Conservation (phyloP, 371 early-diverging fungal genomes). For the Rhizoclosmatium hyalinum region DNA sequence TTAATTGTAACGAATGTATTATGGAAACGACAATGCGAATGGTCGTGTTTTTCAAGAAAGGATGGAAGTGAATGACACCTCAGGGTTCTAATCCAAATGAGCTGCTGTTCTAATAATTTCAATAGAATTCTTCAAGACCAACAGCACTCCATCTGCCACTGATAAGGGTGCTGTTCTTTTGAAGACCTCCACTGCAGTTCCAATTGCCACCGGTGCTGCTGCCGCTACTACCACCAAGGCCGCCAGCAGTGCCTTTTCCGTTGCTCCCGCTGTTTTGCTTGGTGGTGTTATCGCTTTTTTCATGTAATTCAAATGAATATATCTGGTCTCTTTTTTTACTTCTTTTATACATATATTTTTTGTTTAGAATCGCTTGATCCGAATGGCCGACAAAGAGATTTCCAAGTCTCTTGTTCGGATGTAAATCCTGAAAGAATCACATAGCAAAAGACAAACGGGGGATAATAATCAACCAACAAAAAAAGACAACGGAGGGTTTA, state of each 20-base stretch:
- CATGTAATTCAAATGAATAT: too few species aligned
- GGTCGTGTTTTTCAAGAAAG: not conserved
- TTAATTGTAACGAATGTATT: not conserved
- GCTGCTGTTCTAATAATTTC: not conserved
- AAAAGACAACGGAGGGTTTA: too few species aligned
- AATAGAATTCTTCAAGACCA: slow-evolving; percentile 19
- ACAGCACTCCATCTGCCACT: slow-evolving; percentile 6
- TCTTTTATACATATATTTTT: too few species aligned
- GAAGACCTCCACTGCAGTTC: not conserved
- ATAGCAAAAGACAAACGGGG: too few species aligned
- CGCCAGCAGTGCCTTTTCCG: not conserved
- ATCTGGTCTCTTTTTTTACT: too few species aligned
- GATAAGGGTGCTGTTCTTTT: not conserved
- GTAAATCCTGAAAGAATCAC: too few species aligned
- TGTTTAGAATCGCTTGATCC: too few species aligned
- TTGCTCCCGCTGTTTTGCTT: too few species aligned
- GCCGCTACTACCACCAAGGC: not conserved
- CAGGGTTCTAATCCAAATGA: not conserved
- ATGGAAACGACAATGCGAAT: not conserved
- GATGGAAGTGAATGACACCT: not conserved
- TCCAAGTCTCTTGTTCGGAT: too few species aligned
- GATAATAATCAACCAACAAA: too few species aligned
- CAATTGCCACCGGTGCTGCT: not conserved
- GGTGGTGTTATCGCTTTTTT: too few species aligned
- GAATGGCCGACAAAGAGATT: too few species aligned